Evolutionary conservation across 192 early-diverging fungal species (phyloP).

Genomic region (Phlyctochytrium arcticum): DNA sequence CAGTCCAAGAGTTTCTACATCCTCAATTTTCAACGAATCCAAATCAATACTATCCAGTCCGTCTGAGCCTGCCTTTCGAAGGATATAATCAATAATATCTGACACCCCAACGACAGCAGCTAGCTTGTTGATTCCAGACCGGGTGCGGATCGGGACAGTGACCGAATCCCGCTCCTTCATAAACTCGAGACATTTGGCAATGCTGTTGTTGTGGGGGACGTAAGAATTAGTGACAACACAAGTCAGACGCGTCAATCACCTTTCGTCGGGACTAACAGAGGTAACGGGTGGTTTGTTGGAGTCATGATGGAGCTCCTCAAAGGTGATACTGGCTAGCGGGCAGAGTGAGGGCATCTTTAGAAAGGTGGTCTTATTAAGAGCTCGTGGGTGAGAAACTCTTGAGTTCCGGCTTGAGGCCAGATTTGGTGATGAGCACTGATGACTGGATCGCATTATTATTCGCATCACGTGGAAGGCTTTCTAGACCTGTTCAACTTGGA

Average conservation of each 20-base stretch:
- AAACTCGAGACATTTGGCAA: conserved; percentile 1
- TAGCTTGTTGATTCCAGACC: background rate
- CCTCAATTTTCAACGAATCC: background rate
- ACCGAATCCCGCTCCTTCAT: background rate
- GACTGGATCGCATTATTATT: too few relatives aligned
- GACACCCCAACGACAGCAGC: conserved; percentile 6
- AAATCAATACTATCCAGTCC: background rate
- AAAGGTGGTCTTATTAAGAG: too few relatives aligned
- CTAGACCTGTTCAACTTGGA: too few relatives aligned
- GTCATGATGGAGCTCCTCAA: conserved; percentile 9
- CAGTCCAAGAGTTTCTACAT: background rate
- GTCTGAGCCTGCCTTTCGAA: background rate
- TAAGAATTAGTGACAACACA: too few relatives aligned
- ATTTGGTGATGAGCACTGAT: too few relatives aligned
- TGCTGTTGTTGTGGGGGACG: too few relatives aligned
- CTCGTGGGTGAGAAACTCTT: too few relatives aligned
- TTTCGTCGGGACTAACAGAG: background rate
- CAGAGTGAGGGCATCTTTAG: conserved; percentile 3
- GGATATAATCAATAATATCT: conserved; percentile 4
- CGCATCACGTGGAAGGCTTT: too few relatives aligned
- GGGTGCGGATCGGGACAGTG: conserved; percentile 7
- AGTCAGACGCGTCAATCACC: too few relatives aligned
- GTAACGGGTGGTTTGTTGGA: conserved; percentile 6
- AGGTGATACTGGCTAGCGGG: background rate
- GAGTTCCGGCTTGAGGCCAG: too few relatives aligned